These are phyloP conservation scores for Oidium heveae DNA, from an alignment of 2,329 filamentous ascomycete species.

Conservation along the genomic window DNA sequence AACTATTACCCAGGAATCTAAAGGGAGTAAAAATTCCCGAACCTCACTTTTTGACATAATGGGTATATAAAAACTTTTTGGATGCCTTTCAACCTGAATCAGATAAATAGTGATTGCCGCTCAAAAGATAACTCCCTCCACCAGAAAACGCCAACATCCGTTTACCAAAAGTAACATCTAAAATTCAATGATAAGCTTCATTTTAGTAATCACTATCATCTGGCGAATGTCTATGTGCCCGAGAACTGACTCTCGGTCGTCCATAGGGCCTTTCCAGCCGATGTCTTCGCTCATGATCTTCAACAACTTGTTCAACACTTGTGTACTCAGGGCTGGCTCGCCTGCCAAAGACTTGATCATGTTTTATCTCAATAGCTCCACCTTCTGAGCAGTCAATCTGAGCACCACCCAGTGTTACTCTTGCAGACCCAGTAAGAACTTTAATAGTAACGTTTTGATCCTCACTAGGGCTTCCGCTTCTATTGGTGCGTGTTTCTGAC, in stretches of 20 bases:
- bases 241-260: constrained; percentile 7
- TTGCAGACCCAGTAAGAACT: constrained; percentile 25
- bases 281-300: constrained; percentile 7
- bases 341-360: constrained; percentile 22
- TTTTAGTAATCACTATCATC: background rate
- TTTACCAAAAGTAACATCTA: too few relatives aligned
- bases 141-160: too few relatives aligned
- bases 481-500: constrained; percentile 32
- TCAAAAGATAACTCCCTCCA: too few relatives aligned
- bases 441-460: constrained; percentile 37
- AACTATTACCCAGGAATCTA: too few relatives aligned
- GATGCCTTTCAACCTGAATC: too few relatives aligned
- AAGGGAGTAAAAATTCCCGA: too few relatives aligned
- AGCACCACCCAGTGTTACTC: constrained; percentile 28
- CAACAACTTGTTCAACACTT: constrained; percentile 4
- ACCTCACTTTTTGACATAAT: too few relatives aligned
- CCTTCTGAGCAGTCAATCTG: constrained; percentile 33
- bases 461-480: constrained; percentile 20
- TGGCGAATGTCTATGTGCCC: background rate
- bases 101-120: too few relatives aligned
- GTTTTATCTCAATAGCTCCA: constrained; percentile 31
- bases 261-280: constrained; percentile 6
- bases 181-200: too few relatives aligned
- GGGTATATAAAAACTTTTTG: too few relatives aligned
- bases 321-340: constrained; percentile 18